Evolutionary conservation across 192 early-diverging fungal species (phyloP), one percentile per base, ranked within the genome.

Genomic region (Gaertneriomyces sp.): DNA sequence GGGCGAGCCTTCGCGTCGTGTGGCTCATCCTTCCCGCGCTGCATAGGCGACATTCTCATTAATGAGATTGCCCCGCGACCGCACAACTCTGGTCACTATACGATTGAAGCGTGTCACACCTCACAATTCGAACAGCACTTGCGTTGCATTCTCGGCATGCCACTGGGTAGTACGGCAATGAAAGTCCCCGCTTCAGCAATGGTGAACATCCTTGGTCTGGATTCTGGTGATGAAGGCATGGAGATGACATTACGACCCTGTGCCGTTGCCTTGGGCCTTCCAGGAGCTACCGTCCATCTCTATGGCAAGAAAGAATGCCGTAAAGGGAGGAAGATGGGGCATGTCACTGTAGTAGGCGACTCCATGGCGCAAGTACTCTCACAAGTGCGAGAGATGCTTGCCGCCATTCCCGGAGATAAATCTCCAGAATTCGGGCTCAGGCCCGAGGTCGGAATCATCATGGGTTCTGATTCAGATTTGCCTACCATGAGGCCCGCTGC

Each of bases 11-110:
- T 20, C n/a, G 14, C 41, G n/a, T 14, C 43, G 25, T n/a, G 62
- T 19, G 16, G 8, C n/a, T 63, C 5, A 33, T 46, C 42, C 10
- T 61, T 20, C 53, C 10, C 7, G 20, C 44, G 17, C 50, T 42
- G 20, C 20, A 38, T 63, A 90, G 89, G 83, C 45, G 76, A 84
- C 5, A 87, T 99, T 55, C 73, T 93, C 17, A 77, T 99, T 68
- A 99, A 99, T 74, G 97, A 99, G 77, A 95, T 99, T 67, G 97
- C 97, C 11, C 97, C 97, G 43, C 89, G 97, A 7, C 95, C 97
- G 20, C 97, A 99, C 79, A 99, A 99, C 78, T 96, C 94, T 58
- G 97, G 97, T 70, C 97, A 99, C 73, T 98, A 97, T 72, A 98
- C 97, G 7, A 96, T 92, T 66, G 97, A 99, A 68, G 94, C 95